Evolutionary conservation across 441 rosid genomes (phyloP), one percentile per base, ranked within the genome.

Genomic region (Metrosideros polymorpha): DNA sequence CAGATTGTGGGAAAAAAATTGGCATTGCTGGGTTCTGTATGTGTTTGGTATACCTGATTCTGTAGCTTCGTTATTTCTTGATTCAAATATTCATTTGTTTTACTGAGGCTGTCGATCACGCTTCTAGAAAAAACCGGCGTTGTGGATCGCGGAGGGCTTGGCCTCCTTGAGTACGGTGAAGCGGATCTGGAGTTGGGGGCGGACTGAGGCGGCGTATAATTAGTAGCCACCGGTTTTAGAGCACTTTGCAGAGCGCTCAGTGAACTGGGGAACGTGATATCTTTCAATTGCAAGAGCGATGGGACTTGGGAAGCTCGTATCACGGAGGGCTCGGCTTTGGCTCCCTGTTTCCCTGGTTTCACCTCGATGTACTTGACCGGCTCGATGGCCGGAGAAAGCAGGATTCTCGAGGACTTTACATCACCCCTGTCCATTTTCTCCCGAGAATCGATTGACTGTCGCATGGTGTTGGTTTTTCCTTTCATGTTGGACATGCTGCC

Each of bases 271-370:
- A 95, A 93, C 47, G 95, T 92, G 66, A 96, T 86, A 45, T 95
- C 99, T 91, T 93, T 97, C 87, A 95, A 94, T 45, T 91, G 94
- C 85, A 89, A 87, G 82, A 92, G 92, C 84, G 97, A 88, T 52
- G 98, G 98, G 87, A 91, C 97, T 91, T 96, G 99, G 45, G 99
- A 93, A 88, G 95, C 93, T 89, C 96, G 93, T 24, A 92, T 43
- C 25, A 87, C 90, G 32, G 94, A 91, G 85, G 93, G 89, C 82
- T 94, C 95, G 71, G 85, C 82, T 91, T 87, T 93, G 50, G 85
- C 55, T 83, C 94, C 98, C 29, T 87, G 90, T 88, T 85, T 93
- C 85, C 91, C 94, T 3, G 95, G 89, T 88, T 82, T 93, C 83
- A 93, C 89, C 89, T 96, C 97, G 18, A 87, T 90, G 89, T 93